These are phyloP conservation scores for Fusarium sp. DNA, from an alignment of 2,329 filamentous ascomycete genomes.

Conservation along the genomic window DNA sequence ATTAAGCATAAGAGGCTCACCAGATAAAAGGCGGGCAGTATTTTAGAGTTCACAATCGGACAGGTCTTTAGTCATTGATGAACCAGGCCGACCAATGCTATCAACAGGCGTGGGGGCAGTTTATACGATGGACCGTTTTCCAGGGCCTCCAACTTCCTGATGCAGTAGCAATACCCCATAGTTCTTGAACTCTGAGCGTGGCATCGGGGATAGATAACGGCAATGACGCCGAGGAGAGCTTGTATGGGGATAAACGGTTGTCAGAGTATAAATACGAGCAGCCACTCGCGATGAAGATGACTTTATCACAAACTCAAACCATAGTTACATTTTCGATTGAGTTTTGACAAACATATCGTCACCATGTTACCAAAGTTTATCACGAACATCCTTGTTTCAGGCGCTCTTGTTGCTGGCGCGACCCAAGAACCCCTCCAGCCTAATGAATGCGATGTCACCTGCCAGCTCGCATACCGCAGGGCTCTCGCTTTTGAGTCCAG, in stretches of 20 bases:
- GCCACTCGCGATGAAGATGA: background rate
- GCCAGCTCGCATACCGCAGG: slow-evolving; percentile 2
- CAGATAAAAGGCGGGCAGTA: background rate
- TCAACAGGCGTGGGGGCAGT: background rate
- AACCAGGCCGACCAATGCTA: background rate
- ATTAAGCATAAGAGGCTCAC: background rate
- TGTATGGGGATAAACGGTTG: background rate
- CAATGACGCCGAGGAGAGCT: background rate
- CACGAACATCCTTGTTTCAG: background rate
- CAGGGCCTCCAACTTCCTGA: background rate
- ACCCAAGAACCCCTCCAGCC: background rate
- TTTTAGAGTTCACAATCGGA: background rate
- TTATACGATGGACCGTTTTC: background rate
- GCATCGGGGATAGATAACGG: background rate
- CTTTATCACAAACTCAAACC: background rate
- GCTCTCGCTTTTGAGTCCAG: background rate
- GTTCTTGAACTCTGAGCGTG: background rate
- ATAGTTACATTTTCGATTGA: background rate
- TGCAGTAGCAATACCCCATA: background rate
- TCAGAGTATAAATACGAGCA: background rate
- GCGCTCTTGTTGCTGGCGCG: background rate
- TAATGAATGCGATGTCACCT: slow-evolving; percentile 3
- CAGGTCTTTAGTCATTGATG: background rate
- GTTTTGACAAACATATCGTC: too few relatives aligned
- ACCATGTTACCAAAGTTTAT: background rate